These are phyloP conservation scores for Yamadazyma triangularis DNA, from an alignment of 1,139 yeast species.

Conservation along the genomic window DNA sequence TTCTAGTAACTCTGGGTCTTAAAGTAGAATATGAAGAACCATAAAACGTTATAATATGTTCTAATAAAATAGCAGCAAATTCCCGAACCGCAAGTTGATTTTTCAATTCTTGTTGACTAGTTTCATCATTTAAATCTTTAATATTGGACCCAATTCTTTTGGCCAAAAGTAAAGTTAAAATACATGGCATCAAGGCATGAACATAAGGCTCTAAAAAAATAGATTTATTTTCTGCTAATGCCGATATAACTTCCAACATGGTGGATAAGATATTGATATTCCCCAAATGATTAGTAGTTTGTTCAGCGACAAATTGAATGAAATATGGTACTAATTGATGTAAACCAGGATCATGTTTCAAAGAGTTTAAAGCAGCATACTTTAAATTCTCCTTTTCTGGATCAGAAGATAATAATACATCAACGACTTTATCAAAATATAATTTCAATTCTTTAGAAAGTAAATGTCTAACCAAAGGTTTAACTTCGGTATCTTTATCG, in stretches of 20 bases:
- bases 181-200: conserved; percentile 94
- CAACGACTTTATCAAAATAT: conserved; percentile 86
- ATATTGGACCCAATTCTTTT: conserved; percentile 72
- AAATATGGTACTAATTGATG: conserved; percentile 97
- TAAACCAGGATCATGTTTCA: conserved; percentile 85
- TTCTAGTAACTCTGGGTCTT: conserved; percentile 91
- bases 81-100: conserved; percentile 69
- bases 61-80: conserved; percentile 79
- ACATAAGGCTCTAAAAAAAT: conserved; percentile 93
- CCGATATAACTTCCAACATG: conserved; percentile 85
- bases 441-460: conserved; percentile 89
- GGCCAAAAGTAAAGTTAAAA: conserved; percentile 82
- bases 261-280: conserved; percentile 72
- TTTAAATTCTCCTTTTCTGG: conserved; percentile 57
- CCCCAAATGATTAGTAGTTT: conserved; percentile 82
- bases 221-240: conserved; percentile 78
- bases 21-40: conserved; percentile 87
- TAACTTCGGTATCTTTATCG: conserved; percentile 68
- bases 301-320: conserved; percentile 94
- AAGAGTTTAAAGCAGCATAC: conserved; percentile 75
- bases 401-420: conserved; percentile 63
- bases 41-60: conserved; percentile 70
- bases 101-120: conserved; percentile 27
- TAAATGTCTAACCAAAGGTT: conserved; percentile 95
- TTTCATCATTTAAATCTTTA: conserved; percentile 28